Percentiles rank a stretch among this genome's conserved stretches.
phyloP scores from a whole-genome alignment of 73 alveolate species.

The Blepharisma japonicum region DNA sequence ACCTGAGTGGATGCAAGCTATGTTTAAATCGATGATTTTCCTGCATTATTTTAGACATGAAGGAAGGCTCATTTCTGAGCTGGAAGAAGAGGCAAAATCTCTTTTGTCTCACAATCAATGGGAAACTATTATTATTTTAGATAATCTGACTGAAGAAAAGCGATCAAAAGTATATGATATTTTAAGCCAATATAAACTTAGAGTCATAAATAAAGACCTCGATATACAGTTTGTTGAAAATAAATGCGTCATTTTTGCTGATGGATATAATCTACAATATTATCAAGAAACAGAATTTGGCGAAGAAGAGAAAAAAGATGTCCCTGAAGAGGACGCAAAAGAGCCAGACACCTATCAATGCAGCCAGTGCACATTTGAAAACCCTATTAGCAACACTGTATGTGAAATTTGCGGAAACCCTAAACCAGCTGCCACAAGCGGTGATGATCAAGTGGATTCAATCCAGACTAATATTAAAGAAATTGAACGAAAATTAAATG shows the following conservation, averaged over 20 bases:
- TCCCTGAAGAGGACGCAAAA: slow-evolving; percentile 42
- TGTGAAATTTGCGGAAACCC: slow-evolving; percentile 77
- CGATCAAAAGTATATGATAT: slow-evolving; percentile 27
- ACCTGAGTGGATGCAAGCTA: slow-evolving; percentile 35
- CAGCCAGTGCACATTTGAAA: slow-evolving; percentile 67
- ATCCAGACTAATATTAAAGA: not conserved
- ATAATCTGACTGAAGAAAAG: slow-evolving; percentile 19
- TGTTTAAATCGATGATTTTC: slow-evolving; percentile 16
- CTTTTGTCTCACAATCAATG: slow-evolving; percentile 28
- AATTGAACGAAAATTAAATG: slow-evolving; percentile 32
- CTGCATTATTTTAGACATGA: slow-evolving; percentile 39
- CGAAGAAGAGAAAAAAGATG: slow-evolving; percentile 53
- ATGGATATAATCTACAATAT: slow-evolving; percentile 50
- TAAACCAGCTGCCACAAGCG: slow-evolving; percentile 45
- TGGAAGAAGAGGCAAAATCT: slow-evolving; percentile 21
- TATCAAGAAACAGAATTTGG: slow-evolving; percentile 44
- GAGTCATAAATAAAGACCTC: slow-evolving; percentile 20
- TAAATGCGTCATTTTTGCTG: slow-evolving; percentile 37
- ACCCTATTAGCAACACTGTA: slow-evolving; percentile 51
- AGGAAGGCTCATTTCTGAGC: slow-evolving; percentile 15
- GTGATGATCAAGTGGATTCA: slow-evolving; percentile 12
- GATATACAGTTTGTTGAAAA: slow-evolving; percentile 18
- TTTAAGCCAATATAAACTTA: slow-evolving; percentile 22
- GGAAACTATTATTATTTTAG: slow-evolving; percentile 31
- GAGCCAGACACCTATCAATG: slow-evolving; percentile 68